Conservation (phyloP, 1,284 basidiomycete genomes). For the Ganoderma lingzhi region DNA sequence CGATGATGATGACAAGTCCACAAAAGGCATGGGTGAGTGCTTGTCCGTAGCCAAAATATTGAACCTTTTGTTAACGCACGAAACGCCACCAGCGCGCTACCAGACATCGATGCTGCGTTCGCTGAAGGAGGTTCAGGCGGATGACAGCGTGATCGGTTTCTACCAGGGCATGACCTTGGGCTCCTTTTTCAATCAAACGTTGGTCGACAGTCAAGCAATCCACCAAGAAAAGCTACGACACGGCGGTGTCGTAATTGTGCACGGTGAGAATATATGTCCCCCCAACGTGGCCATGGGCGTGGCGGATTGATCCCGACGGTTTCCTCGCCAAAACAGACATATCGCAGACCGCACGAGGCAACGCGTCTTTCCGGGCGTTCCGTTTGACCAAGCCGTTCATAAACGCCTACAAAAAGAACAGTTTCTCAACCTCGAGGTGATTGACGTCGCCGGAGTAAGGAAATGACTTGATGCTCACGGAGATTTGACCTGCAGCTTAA, state of each 20-base stretch:
- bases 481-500: slow-evolving; percentile 63
- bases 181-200: slow-evolving; percentile 91
- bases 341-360: slow-evolving; percentile 83
- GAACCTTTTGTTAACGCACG: background rate
- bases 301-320: slow-evolving; percentile 11
- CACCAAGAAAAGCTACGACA: slow-evolving; percentile 84
- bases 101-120: slow-evolving; percentile 88
- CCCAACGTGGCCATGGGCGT: slow-evolving; percentile 20
- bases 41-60: background rate
- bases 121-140: slow-evolving; percentile 91
- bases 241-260: slow-evolving; percentile 89
- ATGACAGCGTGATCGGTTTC: slow-evolving; percentile 96
- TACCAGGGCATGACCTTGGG: slow-evolving; percentile 93
- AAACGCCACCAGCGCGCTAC: slow-evolving; percentile 67
- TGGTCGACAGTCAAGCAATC: slow-evolving; percentile 89
- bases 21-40: slow-evolving; percentile 72
- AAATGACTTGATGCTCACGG: slow-evolving; percentile 26
- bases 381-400: slow-evolving; percentile 86
- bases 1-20: slow-evolving; percentile 82
- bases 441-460: slow-evolving; percentile 33
- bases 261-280: slow-evolving; percentile 61
- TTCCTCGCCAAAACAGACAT: slow-evolving; percentile 55
- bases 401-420: slow-evolving; percentile 86
- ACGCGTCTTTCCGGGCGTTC: slow-evolving; percentile 93
- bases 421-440: slow-evolving; percentile 89